Evolutionary conservation across 1,284 basidiomycete species (phyloP).

Genomic region (Rhodotorula sp.): DNA sequence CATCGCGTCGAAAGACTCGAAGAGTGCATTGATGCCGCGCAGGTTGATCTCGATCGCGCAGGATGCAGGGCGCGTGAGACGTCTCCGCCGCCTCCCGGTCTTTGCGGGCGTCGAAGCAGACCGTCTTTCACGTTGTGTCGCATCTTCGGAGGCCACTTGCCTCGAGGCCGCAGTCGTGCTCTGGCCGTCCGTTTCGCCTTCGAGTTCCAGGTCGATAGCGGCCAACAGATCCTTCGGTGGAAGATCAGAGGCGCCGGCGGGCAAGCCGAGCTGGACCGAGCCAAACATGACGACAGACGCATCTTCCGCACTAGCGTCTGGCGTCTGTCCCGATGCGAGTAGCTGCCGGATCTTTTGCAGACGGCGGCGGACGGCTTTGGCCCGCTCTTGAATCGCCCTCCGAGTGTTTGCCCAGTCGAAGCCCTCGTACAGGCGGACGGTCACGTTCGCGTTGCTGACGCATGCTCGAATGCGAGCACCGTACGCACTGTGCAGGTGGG

Average conservation of each 20-base stretch:
- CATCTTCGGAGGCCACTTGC: conserved; percentile 63
- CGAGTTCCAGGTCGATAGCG: conserved; percentile 77
- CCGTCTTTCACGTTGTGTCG: conserved; percentile 19
- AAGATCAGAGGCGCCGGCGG: conserved; percentile 62
- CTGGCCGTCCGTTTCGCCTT: conserved; percentile 12
- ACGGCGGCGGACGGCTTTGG: conserved; percentile 78
- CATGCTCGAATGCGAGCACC: conserved; percentile 4
- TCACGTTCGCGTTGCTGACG: conserved; percentile 53
- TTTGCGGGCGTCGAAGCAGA: background rate
- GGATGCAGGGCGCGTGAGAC: conserved; percentile 68
- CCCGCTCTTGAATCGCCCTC: conserved; percentile 79
- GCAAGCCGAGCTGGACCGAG: conserved; percentile 61
- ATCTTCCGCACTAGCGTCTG: conserved; percentile 71
- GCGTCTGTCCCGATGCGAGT: conserved; percentile 84
- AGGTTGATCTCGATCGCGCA: conserved; percentile 82
- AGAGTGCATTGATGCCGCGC: conserved; percentile 58
- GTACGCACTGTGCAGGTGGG: background rate
- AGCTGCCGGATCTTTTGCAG: conserved; percentile 90
- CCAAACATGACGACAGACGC: conserved; percentile 77
- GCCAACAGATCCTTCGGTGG: conserved; percentile 75
- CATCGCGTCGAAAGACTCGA: conserved; percentile 50
- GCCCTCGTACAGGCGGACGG: conserved; percentile 77
- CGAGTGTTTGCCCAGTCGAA: conserved; percentile 91
- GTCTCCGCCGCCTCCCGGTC: conserved; percentile 15
- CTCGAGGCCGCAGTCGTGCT: conserved; percentile 62